These are phyloP conservation scores for Quercus tomentella DNA, from an alignment of 331 rosid species.

Conservation along the genomic window DNA sequence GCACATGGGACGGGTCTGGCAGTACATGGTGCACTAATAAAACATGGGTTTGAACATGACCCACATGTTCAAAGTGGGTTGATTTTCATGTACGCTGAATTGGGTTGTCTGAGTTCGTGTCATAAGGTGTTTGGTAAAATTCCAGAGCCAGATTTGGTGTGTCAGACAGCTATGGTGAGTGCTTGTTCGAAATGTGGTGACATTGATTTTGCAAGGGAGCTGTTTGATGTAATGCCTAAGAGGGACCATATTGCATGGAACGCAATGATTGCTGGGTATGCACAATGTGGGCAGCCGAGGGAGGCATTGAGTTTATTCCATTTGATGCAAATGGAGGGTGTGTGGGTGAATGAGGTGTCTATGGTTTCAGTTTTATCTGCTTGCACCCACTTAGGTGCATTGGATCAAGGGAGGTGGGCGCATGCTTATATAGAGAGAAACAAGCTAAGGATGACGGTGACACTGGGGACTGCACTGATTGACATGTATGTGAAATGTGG, in stretches of 20 bases:
- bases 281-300: slow-evolving; percentile 33
- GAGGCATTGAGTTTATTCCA: slow-evolving; percentile 41
- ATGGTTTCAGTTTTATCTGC: slow-evolving; percentile 44
- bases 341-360: slow-evolving; percentile 40
- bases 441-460: slow-evolving; percentile 32
- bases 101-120: slow-evolving; percentile 31
- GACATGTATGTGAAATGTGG: slow-evolving; percentile 59
- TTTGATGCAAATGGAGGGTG: slow-evolving; percentile 48
- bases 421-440: slow-evolving; percentile 42
- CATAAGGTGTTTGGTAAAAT: slow-evolving; percentile 23
- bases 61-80: slow-evolving; percentile 43
- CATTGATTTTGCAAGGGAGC: slow-evolving; percentile 29
- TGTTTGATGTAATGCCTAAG: slow-evolving; percentile 45
- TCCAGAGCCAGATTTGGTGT: slow-evolving; percentile 36
- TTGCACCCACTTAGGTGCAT: slow-evolving; percentile 40
- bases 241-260: slow-evolving; percentile 42
- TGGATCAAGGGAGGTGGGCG: slow-evolving; percentile 57
- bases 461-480: slow-evolving; percentile 40
- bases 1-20: slow-evolving; percentile 7
- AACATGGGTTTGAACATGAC: slow-evolving; percentile 39
- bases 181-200: slow-evolving; percentile 35
- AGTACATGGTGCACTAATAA: slow-evolving; percentile 31
- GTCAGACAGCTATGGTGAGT: slow-evolving; percentile 38
- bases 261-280: slow-evolving; percentile 50
- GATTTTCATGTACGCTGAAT: slow-evolving; percentile 47